Conservation (phyloP, 1,284 basidiomycete genomes). For the Leccinum insolens region DNA sequence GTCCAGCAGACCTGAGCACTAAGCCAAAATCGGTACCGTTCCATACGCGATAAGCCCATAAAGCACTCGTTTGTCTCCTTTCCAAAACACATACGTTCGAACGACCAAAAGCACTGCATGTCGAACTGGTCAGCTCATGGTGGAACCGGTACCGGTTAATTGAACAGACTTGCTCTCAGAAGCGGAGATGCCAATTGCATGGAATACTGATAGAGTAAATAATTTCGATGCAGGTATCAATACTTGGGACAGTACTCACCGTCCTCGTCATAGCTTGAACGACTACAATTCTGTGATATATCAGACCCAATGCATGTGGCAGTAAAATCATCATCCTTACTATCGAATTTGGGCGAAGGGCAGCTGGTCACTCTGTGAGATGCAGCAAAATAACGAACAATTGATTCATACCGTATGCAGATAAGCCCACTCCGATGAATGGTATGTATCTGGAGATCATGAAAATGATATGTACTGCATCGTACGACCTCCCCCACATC, state of each 20-base stretch:
- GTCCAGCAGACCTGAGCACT: not conserved
- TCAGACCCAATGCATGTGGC: not conserved
- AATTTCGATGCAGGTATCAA: not conserved
- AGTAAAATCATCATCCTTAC: not conserved
- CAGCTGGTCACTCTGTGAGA: not conserved
- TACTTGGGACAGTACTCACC: not conserved
- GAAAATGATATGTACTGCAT: not conserved
- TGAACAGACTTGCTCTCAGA: not conserved
- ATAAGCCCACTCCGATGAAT: not conserved
- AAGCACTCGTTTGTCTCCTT: not conserved
- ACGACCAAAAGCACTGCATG: not conserved
- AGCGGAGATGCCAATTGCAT: not conserved
- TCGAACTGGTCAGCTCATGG: not conserved
- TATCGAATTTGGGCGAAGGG: not conserved
- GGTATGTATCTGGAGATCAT: conserved; percentile 1
- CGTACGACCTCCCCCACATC: not conserved
- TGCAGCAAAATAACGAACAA: too few species aligned
- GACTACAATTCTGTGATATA: not conserved
- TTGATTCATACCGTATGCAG: not conserved
- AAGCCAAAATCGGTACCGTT: not conserved
- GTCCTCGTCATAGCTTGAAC: not conserved
- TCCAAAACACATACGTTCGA: conserved; percentile 3
- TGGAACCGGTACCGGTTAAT: too few species aligned
- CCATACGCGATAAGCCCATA: not conserved
- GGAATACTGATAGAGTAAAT: not conserved